A percentile compares a stretch with the other conserved stretches of the same genome.
Conservation (phyloP, 2,329 filamentous ascomycete species). For the Verticillium dahliae region DNA sequence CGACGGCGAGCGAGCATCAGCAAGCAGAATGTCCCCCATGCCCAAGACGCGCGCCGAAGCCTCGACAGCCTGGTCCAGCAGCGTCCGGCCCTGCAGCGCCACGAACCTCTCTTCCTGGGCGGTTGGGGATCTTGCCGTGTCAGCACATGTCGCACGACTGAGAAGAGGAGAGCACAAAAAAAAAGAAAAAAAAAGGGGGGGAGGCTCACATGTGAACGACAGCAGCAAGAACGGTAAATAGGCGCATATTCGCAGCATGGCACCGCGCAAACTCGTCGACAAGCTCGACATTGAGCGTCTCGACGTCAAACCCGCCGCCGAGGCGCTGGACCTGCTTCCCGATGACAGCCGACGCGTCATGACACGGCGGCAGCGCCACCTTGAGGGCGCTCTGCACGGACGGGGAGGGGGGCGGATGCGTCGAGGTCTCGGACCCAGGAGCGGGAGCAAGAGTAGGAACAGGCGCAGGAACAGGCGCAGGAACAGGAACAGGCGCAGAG, state of each 20-base stretch:
- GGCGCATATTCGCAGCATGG: slow-evolving; percentile 15
- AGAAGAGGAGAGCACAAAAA: no score
- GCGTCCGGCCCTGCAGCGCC: slow-evolving; percentile 3
- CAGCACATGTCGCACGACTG: no score
- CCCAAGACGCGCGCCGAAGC: slow-evolving; percentile 5
- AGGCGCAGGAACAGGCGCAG: no score
- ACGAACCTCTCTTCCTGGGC: slow-evolving; percentile 6
- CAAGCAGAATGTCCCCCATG: slow-evolving; percentile 1
- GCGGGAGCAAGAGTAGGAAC: no score
- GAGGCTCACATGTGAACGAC: slow-evolving; percentile 6
- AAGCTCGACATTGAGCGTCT: slow-evolving; percentile 17
- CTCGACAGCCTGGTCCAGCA: slow-evolving; percentile 7
- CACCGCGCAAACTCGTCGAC: slow-evolving; percentile 16
- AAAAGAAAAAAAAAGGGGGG: no score
- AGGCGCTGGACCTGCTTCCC: slow-evolving; percentile 27
- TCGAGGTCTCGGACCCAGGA: no score
- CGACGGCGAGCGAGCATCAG: background rate
- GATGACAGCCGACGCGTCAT: slow-evolving; percentile 18
- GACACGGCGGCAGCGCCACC: slow-evolving; percentile 20
- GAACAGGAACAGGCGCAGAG: no score
- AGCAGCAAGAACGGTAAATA: slow-evolving; percentile 12
- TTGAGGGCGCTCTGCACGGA: slow-evolving; percentile 20
- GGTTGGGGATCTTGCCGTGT: slow-evolving; percentile 2
- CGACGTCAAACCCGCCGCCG: slow-evolving; percentile 14
- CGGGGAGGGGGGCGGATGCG: slow-evolving; percentile 11